Percentiles rank a stretch among this genome's conserved stretches.
phyloP scores from a whole-genome alignment of 352 stramenopile species.

The Globisporangium emineosum region DNA sequence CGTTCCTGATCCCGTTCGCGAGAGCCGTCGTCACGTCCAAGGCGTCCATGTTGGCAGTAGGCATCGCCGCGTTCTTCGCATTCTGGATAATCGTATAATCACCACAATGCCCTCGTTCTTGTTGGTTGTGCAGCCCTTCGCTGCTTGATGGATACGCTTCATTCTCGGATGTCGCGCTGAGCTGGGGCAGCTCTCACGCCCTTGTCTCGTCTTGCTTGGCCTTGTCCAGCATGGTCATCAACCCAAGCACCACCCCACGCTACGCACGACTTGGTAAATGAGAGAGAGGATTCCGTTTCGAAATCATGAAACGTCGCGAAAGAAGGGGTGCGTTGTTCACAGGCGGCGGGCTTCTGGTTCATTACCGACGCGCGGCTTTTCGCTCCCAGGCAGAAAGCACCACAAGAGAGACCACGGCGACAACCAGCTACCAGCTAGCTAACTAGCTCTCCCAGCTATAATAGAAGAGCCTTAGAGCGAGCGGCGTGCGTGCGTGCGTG shows the following conservation, averaged over 20 bases:
- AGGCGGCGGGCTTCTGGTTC: not conserved
- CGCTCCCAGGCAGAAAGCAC: not conserved
- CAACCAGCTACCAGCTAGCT: not conserved
- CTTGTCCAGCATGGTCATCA: not conserved
- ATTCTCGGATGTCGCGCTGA: not conserved
- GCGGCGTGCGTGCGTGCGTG: not conserved
- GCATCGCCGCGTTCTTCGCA: not conserved
- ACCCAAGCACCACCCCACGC: not conserved
- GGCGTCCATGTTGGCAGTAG: conserved; percentile 5
- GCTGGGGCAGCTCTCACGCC: not conserved
- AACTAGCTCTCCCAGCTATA: not conserved
- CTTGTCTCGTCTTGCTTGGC: not conserved
- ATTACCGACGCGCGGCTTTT: conserved; percentile 7
- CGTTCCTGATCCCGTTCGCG: conserved; percentile 73
- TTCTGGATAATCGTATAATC: conserved; percentile 11
- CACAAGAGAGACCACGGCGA: no score
- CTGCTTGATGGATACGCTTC: no score
- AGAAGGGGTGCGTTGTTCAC: not conserved
- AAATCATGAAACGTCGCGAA: conserved; percentile 8
- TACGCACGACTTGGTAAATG: not conserved
- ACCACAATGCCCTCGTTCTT: not conserved
- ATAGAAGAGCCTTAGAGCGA: not conserved
- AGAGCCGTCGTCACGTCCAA: conserved; percentile 14
- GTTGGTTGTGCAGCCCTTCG: not conserved
- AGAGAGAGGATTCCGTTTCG: conserved; percentile 6